Conservation (phyloP, 805 yeast genomes). For the Wickerhamomyces canadensis region DNA sequence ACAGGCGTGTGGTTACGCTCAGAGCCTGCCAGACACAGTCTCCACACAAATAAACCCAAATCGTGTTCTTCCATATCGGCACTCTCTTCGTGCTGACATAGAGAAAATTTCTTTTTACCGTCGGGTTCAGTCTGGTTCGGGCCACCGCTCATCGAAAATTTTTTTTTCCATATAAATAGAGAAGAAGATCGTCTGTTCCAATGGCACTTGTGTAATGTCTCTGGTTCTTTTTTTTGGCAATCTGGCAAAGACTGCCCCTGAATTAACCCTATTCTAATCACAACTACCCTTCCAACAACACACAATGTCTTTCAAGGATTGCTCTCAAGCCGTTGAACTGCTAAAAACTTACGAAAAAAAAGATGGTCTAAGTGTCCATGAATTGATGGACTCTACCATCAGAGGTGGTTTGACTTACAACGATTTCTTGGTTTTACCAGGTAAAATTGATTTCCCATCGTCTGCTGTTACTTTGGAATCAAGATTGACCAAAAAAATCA, state of each 20-base stretch:
- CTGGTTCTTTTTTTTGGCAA: constrained; percentile 21
- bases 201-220: background rate
- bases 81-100: too few relatives aligned
- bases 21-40: too few relatives aligned
- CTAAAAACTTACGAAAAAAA: constrained; percentile 59
- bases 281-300: background rate
- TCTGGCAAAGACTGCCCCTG: constrained; percentile 23
- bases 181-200: background rate
- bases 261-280: constrained; percentile 6
- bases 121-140: background rate
- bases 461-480: constrained; percentile 73
- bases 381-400: constrained; percentile 81
- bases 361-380: constrained; percentile 82
- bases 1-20: too few relatives aligned
- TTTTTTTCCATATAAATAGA: background rate
- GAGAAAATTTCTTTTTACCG: background rate
- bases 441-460: constrained; percentile 87
- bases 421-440: constrained; percentile 93
- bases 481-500: constrained; percentile 84
- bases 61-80: too few relatives aligned
- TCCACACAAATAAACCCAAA: too few relatives aligned
- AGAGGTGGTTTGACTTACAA: constrained; percentile 98
- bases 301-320: constrained; percentile 32
- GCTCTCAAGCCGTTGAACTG: constrained; percentile 59
- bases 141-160: constrained; percentile 1